phyloP scores from a whole-genome alignment of 108 stramenopile genomes.

The Skeletonema costatum region DNA sequence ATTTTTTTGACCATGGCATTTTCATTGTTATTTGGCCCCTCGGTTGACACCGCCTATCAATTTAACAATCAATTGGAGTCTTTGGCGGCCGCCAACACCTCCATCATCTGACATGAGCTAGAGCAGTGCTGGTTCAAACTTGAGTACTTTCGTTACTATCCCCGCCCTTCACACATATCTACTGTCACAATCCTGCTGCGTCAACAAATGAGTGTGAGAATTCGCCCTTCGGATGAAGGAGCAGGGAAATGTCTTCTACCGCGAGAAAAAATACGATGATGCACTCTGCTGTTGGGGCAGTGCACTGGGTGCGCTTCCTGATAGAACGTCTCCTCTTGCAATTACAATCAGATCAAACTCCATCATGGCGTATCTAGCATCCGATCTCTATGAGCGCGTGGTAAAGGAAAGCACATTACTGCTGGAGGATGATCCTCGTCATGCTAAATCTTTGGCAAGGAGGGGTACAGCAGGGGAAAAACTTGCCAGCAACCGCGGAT shows the following conservation, averaged over 20 bases:
- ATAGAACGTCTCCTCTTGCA: not conserved
- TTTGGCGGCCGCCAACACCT: too few species aligned
- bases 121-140: too few species aligned
- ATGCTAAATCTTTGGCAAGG: not conserved
- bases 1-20: too few species aligned
- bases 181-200: too few species aligned
- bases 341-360: not conserved
- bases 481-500: not conserved
- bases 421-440: not conserved
- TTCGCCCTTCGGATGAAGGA: slow-evolving; percentile 6
- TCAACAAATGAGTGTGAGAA: not conserved
- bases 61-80: too few species aligned
- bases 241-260: not conserved
- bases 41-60: too few species aligned
- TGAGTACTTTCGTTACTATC: too few species aligned
- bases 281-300: not conserved
- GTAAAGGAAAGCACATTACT: not conserved
- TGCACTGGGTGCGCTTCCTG: not conserved
- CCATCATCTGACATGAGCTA: too few species aligned
- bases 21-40: too few species aligned
- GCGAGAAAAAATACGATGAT: not conserved
- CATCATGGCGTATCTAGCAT: not conserved
- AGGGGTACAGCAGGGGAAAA: not conserved
- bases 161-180: too few species aligned
- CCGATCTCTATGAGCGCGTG: not conserved